A percentile compares a stretch with the other conserved stretches of the same genome.
Evolutionary conservation across 2,329 filamentous ascomycete genomes (phyloP).

Genomic region (Neophaeococcomyces aloes): DNA sequence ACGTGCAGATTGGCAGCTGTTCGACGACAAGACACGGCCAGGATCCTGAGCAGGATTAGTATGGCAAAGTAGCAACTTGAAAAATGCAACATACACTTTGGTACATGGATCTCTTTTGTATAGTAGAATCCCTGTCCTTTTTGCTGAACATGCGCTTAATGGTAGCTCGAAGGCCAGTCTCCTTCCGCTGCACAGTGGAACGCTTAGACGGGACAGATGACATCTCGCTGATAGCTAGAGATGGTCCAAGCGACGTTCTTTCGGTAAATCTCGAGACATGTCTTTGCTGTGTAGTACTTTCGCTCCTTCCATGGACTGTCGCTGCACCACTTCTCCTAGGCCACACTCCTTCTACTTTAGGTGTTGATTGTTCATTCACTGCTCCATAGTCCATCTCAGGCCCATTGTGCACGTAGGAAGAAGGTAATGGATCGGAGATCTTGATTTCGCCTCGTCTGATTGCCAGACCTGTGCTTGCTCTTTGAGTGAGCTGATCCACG

Average conservation of each 20-base stretch:
- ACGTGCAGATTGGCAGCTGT: neutral
- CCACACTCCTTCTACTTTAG: constrained; percentile 10
- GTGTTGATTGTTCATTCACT: neutral
- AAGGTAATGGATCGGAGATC: constrained; percentile 25
- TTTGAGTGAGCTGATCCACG: constrained; percentile 5
- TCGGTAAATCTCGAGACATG: constrained; percentile 12
- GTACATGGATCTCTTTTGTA: neutral
- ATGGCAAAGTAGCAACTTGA: neutral
- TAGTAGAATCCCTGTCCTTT: constrained; percentile 9
- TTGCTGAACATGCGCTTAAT: constrained; percentile 22
- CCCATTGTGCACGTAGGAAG: constrained; percentile 5
- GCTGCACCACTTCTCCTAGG: constrained; percentile 9
- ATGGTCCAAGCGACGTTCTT: constrained; percentile 15
- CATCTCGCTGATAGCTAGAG: constrained; percentile 17
- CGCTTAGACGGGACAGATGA: constrained; percentile 18
- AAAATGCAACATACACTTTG: constrained; percentile 1
- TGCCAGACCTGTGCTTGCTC: constrained; percentile 16
- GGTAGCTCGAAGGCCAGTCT: constrained; percentile 15
- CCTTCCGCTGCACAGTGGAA: constrained; percentile 15
- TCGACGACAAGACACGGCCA: neutral
- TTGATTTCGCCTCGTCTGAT: constrained; percentile 24
- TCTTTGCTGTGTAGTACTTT: constrained; percentile 6
- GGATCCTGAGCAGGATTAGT: neutral
- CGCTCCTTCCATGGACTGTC: constrained; percentile 8
- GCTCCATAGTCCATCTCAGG: constrained; percentile 2